Evolutionary conservation across 768 basidiomycete species (phyloP).

Genomic region (Ramaria sp.): DNA sequence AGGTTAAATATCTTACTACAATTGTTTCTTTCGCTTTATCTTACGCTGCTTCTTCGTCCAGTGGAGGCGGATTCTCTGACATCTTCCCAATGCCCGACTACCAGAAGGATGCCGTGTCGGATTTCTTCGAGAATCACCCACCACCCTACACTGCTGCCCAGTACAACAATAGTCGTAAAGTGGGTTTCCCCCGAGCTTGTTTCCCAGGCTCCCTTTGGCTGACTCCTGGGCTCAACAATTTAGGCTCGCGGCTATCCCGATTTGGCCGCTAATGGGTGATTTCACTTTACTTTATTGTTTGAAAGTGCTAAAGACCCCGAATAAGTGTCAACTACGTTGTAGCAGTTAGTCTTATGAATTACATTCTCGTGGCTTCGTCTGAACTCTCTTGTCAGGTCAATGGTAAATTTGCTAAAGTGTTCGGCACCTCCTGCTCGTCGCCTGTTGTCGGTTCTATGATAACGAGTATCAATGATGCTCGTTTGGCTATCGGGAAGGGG

Average conservation of each 20-base stretch:
- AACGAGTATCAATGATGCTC: constrained; percentile 27
- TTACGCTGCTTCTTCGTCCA: constrained; percentile 11
- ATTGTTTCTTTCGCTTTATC: constrained; percentile 8
- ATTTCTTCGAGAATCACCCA: constrained; percentile 10
- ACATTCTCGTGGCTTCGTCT: neutral
- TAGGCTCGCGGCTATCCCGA: constrained; percentile 11
- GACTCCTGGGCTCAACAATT: neutral
- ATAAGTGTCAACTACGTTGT: constrained; percentile 30
- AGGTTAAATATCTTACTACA: constrained; percentile 8
- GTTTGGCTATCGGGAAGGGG: constrained; percentile 22
- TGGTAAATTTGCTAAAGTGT: constrained; percentile 21
- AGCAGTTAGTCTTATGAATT: constrained; percentile 1
- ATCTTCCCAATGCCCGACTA: constrained; percentile 10
- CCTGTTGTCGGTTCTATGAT: constrained; percentile 26
- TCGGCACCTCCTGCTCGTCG: constrained; percentile 27
- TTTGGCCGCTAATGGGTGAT: constrained; percentile 8
- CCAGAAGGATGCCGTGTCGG: constrained; percentile 3
- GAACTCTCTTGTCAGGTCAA: constrained; percentile 13
- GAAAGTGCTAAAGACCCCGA: neutral
- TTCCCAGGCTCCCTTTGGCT: neutral
- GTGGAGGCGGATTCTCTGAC: constrained; percentile 9
- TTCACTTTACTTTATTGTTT: neutral
- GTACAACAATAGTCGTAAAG: constrained; percentile 11
- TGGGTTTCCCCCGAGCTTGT: neutral
- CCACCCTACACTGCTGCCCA: constrained; percentile 12